Evolutionary conservation across 306 rosid species (phyloP).

Genomic region (Clitoria ternatea): DNA sequence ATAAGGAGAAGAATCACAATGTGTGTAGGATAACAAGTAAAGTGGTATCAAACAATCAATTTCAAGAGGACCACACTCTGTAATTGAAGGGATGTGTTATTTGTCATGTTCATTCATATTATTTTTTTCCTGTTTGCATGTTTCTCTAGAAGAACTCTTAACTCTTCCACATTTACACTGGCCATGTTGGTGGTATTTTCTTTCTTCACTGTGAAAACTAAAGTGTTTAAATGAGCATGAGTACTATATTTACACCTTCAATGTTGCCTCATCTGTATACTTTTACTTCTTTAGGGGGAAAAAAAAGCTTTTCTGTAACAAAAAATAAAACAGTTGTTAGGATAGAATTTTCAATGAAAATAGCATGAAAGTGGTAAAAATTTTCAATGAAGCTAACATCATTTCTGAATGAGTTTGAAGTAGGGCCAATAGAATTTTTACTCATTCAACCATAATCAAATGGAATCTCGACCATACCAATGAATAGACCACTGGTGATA

Average conservation of each 20-base stretch:
- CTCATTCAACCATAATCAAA: slow-evolving; percentile 27
- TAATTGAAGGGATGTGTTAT: slow-evolving; percentile 64
- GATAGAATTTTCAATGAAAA: too few species aligned
- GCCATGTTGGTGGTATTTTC: slow-evolving; percentile 11
- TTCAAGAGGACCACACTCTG: slow-evolving; percentile 80
- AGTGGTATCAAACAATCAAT: slow-evolving; percentile 66
- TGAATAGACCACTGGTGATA: slow-evolving; percentile 36
- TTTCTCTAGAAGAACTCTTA: slow-evolving; percentile 12
- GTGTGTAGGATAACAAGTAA: slow-evolving; percentile 60
- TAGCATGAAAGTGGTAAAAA: not conserved
- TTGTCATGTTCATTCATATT: slow-evolving; percentile 55
- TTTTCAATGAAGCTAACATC: not conserved
- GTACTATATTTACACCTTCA: not conserved
- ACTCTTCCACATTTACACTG: not conserved
- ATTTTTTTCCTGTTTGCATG: slow-evolving; percentile 27
- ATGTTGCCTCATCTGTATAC: not conserved
- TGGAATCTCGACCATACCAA: slow-evolving; percentile 41
- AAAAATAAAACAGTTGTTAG: too few species aligned
- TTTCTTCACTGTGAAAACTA: slow-evolving; percentile 23
- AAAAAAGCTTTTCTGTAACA: not conserved
- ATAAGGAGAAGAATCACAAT: slow-evolving; percentile 39
- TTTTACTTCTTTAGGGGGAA: not conserved
- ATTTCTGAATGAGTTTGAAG: slow-evolving; percentile 16
- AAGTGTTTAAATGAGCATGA: slow-evolving; percentile 14
- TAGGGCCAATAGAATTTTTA: slow-evolving; percentile 46